These are phyloP conservation scores for Hamamelis virginiana DNA, from an alignment of 164 flowering plant genomes.

Conservation along the genomic window DNA sequence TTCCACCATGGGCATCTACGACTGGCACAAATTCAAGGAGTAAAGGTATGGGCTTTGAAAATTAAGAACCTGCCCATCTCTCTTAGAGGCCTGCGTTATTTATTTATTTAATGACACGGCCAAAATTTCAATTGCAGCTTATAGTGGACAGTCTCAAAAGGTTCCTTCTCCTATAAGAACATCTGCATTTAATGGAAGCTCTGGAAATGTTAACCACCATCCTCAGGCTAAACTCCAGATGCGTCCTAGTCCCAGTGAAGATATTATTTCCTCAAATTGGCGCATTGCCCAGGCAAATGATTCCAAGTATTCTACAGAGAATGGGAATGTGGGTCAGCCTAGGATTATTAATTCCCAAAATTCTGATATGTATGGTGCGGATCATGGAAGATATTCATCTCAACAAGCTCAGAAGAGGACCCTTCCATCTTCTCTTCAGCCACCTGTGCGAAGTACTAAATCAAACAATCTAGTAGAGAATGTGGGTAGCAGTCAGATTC, in stretches of 20 bases:
- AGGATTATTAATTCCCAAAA: slow-evolving; percentile 19
- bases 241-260: slow-evolving; percentile 16
- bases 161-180: slow-evolving; percentile 23
- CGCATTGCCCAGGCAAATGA: slow-evolving; percentile 7
- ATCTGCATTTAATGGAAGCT: slow-evolving; percentile 26
- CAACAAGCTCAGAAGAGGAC: slow-evolving; percentile 43
- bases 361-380: slow-evolving; percentile 21
- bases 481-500: slow-evolving; percentile 29
- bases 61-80: background rate
- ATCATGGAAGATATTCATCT: slow-evolving; percentile 32
- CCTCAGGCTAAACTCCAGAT: slow-evolving; percentile 11
- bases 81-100: background rate
- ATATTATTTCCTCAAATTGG: slow-evolving; percentile 17
- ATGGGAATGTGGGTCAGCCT: slow-evolving; percentile 23
- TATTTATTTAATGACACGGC: background rate
- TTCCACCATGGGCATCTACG: slow-evolving; percentile 48
- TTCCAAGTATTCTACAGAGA: slow-evolving; percentile 13
- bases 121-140: slow-evolving; percentile 31
- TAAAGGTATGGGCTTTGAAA: slow-evolving; percentile 17
- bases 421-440: slow-evolving; percentile 51
- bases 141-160: slow-evolving; percentile 26
- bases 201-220: slow-evolving; percentile 16
- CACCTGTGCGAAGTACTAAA: slow-evolving; percentile 21
- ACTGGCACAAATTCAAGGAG: slow-evolving; percentile 22
- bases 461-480: slow-evolving; percentile 30